phyloP scores from a whole-genome alignment of 495 filamentous ascomycete species.

The Cercophora sp. region DNA sequence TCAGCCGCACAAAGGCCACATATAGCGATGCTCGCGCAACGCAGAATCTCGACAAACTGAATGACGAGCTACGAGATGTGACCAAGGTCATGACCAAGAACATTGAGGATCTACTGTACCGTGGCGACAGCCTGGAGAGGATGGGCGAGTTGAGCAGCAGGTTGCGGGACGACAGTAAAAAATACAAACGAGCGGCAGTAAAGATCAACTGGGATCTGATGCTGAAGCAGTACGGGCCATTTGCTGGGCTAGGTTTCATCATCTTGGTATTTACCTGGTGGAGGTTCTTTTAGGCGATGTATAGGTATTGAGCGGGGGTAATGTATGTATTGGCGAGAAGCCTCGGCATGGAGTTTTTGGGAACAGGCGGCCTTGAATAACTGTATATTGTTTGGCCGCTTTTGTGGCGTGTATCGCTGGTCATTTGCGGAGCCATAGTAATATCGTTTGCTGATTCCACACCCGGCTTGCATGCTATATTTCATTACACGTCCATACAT shows the following conservation, averaged over 20 bases:
- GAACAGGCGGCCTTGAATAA: neutral
- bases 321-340: neutral
- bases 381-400: too few relatives aligned
- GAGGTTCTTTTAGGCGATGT: constrained; percentile 72
- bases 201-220: constrained; percentile 98
- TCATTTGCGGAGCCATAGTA: too few relatives aligned
- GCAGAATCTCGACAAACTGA: constrained; percentile 80
- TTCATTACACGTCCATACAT: neutral
- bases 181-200: constrained; percentile 88
- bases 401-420: too few relatives aligned
- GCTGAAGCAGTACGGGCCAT: constrained; percentile 93
- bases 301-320: neutral
- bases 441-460: neutral
- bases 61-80: constrained; percentile 94
- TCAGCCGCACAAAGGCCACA: constrained; percentile 84
- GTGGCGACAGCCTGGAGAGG: constrained; percentile 88
- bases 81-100: constrained; percentile 99
- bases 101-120: constrained; percentile 95
- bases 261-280: constrained; percentile 85
- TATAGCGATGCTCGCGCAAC: constrained; percentile 92
- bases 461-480: neutral
- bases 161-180: constrained; percentile 85
- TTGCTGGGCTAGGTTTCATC: constrained; percentile 72
- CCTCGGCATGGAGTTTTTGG: neutral
- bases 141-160: constrained; percentile 93